Evolutionary conservation across 2,329 filamentous ascomycete species (phyloP).

Genomic region (Amphichorda felina): DNA sequence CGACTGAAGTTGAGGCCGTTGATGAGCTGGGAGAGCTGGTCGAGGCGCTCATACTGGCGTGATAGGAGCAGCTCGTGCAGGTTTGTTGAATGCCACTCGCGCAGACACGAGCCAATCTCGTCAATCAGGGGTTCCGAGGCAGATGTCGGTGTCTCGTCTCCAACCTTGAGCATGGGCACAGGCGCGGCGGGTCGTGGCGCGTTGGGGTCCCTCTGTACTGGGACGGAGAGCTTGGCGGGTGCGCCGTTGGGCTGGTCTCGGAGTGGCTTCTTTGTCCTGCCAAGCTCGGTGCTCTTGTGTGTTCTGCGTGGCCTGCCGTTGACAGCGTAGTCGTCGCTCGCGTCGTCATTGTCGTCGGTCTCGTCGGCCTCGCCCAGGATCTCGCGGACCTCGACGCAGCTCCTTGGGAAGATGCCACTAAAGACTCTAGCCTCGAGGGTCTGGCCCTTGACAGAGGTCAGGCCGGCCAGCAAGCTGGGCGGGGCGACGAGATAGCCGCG

Average conservation of each 20-base stretch:
- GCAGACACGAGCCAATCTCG: slow-evolving; percentile 90
- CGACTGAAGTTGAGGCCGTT: slow-evolving; percentile 73
- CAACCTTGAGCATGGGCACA: slow-evolving; percentile 94
- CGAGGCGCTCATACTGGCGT: slow-evolving; percentile 69
- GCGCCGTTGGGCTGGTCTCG: slow-evolving; percentile 26
- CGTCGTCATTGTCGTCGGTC: slow-evolving; percentile 27
- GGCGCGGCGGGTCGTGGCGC: slow-evolving; percentile 75
- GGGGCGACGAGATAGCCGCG: slow-evolving; percentile 92
- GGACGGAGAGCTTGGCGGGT: slow-evolving; percentile 30
- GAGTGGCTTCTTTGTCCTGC: slow-evolving; percentile 16
- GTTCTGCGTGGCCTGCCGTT: slow-evolving; percentile 6
- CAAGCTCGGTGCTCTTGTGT: slow-evolving; percentile 17
- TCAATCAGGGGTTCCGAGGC: slow-evolving; percentile 84
- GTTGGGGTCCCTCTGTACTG: slow-evolving; percentile 48
- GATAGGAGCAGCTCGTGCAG: slow-evolving; percentile 82
- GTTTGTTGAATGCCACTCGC: slow-evolving; percentile 98
- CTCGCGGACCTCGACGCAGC: slow-evolving; percentile 90
- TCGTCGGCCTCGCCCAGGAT: slow-evolving; percentile 67
- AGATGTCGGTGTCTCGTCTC: slow-evolving; percentile 90
- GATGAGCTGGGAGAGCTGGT: slow-evolving; percentile 71
- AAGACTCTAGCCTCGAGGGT: slow-evolving; percentile 93
- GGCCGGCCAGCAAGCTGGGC: slow-evolving; percentile 79
- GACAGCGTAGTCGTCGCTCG: slow-evolving; percentile 22
- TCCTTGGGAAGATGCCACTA: slow-evolving; percentile 93
- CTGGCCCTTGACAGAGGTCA: slow-evolving; percentile 85